Evolutionary conservation across 768 basidiomycete genomes (phyloP).

Genomic region (Leccinum uliginosum): DNA sequence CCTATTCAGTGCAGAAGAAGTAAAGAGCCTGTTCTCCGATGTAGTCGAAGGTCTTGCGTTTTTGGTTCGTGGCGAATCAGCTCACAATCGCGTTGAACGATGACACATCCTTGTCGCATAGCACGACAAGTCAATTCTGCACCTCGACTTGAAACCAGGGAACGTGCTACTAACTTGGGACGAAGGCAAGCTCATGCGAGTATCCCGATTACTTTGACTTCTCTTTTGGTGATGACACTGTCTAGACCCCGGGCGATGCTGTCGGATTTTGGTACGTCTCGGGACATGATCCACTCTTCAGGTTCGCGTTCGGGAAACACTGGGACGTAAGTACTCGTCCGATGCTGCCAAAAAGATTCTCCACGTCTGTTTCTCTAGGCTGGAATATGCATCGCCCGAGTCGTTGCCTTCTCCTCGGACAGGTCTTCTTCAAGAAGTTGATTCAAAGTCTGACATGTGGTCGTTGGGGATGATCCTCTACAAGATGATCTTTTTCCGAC

Average conservation of each 20-base stretch:
- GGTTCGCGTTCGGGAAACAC: conserved; percentile 84
- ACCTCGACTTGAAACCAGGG: conserved; percentile 91
- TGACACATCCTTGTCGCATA: conserved; percentile 26
- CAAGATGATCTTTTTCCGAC: conserved; percentile 85
- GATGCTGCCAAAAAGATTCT: background rate
- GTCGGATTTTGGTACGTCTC: conserved; percentile 92
- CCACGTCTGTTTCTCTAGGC: conserved; percentile 32
- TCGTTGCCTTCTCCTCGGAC: conserved; percentile 66
- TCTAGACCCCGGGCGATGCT: conserved; percentile 87
- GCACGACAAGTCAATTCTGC: conserved; percentile 83
- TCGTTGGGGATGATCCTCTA: conserved; percentile 94
- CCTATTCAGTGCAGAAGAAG: conserved; percentile 80
- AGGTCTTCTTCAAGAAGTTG: conserved; percentile 63
- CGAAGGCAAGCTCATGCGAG: conserved; percentile 76
- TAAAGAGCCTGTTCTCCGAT: conserved; percentile 75
- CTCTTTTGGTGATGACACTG: background rate
- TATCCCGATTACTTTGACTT: background rate
- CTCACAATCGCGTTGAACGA: background rate
- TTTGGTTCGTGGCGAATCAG: conserved; percentile 48
- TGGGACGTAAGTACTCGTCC: conserved; percentile 63
- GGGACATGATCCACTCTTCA: conserved; percentile 77
- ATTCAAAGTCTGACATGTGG: conserved; percentile 96
- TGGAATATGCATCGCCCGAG: conserved; percentile 90
- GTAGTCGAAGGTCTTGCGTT: conserved; percentile 85
- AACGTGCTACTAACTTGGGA: conserved; percentile 93